Evolutionary conservation across 306 rosid genomes (phyloP), one percentile per base, ranked within the genome.

Genomic region (Oemleria cerasiformis): DNA sequence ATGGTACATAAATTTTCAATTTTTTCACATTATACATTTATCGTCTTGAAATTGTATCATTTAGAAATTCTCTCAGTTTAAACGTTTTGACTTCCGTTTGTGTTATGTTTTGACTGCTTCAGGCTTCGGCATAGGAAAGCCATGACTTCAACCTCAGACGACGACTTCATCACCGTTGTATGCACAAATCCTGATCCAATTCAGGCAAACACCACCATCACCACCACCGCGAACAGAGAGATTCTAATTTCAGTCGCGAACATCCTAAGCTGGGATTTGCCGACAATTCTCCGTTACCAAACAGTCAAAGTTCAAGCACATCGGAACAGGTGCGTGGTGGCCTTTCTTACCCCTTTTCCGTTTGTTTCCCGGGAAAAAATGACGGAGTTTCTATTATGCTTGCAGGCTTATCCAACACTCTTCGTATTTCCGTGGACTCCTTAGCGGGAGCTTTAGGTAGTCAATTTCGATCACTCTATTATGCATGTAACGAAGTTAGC

Each of bases 361-460:
- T 74, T 75, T 48, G 60, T 65, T 80, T 44, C 58, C 54, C 51
- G 39, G 44, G 51, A 78, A 78, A 77, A 50, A 51, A 66, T 23
- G 11, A 20, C 8, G 40, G 11, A n/a, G 36, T 64, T 64, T 42
- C 16, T 30, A 42, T 64, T 68, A 5, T 41, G n/a, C 15, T 56
- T 0, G 54, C 91, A 91, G 96, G 76, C 91, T 88, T 48, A 43
- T 85, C 23, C 81, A 88, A 36, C 83, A 77, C 73, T 87, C 88
- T 25, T 70, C 88, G 15, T 88, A 88, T 70, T 91, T 91, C 74
- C 81, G 78, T 48, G 86, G 97, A 56, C 92, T 88, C 54, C 86
- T 91, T 54, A 15, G 72, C 21, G 85, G 97, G 47, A 85, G 85
- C 80, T 91, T 88, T 81, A 88, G 97, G 97, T 87, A 80, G 50